Evolutionary conservation across 768 basidiomycete species (phyloP).

Genomic region (Macrolepiota albuminosa): DNA sequence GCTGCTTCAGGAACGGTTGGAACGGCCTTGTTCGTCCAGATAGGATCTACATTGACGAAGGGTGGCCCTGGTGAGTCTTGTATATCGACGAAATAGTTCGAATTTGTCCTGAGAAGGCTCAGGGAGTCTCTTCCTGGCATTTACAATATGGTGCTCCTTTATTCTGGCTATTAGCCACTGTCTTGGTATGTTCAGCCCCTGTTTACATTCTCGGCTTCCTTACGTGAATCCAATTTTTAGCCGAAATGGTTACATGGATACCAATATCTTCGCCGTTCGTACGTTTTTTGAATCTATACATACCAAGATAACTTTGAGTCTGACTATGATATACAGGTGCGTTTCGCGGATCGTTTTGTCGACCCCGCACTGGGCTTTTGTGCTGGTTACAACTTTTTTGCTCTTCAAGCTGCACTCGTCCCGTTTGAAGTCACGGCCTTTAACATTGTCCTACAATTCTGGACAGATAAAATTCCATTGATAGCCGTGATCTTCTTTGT

Average conservation of each 20-base stretch:
- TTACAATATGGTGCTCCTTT: constrained; percentile 44
- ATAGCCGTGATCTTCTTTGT: constrained; percentile 42
- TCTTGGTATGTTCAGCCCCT: constrained; percentile 24
- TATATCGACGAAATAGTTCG: neutral
- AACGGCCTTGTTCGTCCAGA: constrained; percentile 71
- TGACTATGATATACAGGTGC: constrained; percentile 28
- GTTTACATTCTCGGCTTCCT: neutral
- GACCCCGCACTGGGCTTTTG: constrained; percentile 54
- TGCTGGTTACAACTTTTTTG: constrained; percentile 55
- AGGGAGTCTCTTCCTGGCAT: constrained; percentile 48
- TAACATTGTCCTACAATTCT: constrained; percentile 46
- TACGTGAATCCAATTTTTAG: constrained; percentile 22
- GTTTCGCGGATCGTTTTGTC: constrained; percentile 56
- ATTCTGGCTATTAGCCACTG: constrained; percentile 47
- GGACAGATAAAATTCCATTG: constrained; percentile 47
- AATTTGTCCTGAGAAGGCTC: neutral
- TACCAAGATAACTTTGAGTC: neutral
- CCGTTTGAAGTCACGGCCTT: constrained; percentile 54
- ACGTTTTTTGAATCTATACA: constrained; percentile 12
- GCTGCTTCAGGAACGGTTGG: constrained; percentile 57
- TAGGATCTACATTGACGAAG: constrained; percentile 51
- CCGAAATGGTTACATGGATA: constrained; percentile 82
- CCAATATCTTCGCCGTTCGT: constrained; percentile 78
- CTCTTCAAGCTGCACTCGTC: constrained; percentile 39
- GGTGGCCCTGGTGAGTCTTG: constrained; percentile 55